Evolutionary conservation across 257 asterid species (phyloP).

Genomic region (Jaltomata sinuosa): DNA sequence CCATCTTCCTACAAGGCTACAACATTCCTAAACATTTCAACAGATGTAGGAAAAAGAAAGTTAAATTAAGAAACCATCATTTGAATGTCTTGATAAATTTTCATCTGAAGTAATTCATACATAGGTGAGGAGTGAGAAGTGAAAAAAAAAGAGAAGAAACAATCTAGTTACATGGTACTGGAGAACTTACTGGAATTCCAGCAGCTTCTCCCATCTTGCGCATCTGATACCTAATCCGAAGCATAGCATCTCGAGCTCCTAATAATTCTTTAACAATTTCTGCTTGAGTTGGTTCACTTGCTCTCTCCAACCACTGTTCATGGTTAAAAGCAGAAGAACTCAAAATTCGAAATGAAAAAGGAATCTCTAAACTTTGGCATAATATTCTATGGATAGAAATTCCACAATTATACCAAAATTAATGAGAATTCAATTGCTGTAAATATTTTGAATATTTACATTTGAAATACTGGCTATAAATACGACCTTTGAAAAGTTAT

Average conservation of each 20-base stretch:
- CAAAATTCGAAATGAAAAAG: not conserved
- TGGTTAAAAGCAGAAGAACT: not conserved
- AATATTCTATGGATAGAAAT: not conserved
- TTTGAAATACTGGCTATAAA: not conserved
- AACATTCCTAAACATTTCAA: not conserved
- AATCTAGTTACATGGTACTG: not conserved
- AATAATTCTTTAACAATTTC: conserved; percentile 60
- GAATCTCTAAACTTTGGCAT: not conserved
- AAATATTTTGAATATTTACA: not conserved
- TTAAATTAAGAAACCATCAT: too few relatives aligned
- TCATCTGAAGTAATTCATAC: not conserved
- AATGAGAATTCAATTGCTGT: not conserved
- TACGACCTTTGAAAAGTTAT: not conserved
- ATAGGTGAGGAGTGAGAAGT: not conserved
- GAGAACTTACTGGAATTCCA: conserved; percentile 72
- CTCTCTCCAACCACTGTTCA: conserved; percentile 60
- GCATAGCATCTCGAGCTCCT: conserved; percentile 91
- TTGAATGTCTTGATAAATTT: not conserved
- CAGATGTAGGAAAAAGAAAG: too few relatives aligned
- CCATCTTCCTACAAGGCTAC: not conserved
- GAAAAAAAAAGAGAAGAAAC: not conserved
- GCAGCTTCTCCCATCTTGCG: conserved; percentile 93
- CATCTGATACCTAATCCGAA: conserved; percentile 72
- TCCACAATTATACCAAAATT: not conserved
- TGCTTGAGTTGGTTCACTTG: conserved; percentile 31